Evolutionary conservation across 352 stramenopile genomes (phyloP).

Genomic region (Pythium phragmitis): DNA sequence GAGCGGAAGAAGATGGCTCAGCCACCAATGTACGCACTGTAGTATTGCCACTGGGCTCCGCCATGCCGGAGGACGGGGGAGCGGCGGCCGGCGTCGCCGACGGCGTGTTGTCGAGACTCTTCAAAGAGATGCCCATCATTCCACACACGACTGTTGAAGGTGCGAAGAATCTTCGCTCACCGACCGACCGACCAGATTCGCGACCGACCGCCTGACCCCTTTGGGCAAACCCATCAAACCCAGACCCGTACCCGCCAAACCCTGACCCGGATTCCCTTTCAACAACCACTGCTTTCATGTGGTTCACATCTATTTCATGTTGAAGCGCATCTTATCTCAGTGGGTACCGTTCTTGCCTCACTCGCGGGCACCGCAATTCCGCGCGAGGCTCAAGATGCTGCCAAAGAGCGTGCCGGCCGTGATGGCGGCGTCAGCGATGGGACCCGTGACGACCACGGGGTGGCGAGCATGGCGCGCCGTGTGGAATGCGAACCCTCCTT

Average conservation of each 20-base stretch:
- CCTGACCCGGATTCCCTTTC: neutral
- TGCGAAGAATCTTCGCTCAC: neutral
- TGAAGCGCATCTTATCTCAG: slow-evolving; percentile 3
- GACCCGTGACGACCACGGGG: slow-evolving; percentile 77
- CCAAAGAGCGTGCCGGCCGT: slow-evolving; percentile 79
- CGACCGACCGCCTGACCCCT: neutral
- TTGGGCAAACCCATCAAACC: slow-evolving; percentile 7
- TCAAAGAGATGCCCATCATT: slow-evolving; percentile 9
- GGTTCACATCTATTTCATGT: slow-evolving; percentile 12
- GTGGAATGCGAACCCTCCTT: slow-evolving; percentile 81
- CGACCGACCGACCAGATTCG: neutral
- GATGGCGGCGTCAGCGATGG: slow-evolving; percentile 74
- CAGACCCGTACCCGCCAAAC: neutral
- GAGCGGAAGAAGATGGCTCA: too few relatives aligned
- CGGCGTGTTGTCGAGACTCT: slow-evolving; percentile 6
- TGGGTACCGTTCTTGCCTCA: slow-evolving; percentile 2
- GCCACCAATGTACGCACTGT: neutral
- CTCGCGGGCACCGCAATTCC: slow-evolving; percentile 64
- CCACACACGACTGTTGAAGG: slow-evolving; percentile 9
- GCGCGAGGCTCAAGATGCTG: slow-evolving; percentile 67
- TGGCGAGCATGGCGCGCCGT: slow-evolving; percentile 68
- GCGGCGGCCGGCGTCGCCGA: too few relatives aligned
- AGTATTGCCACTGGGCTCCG: neutral
- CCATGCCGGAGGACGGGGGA: neutral
- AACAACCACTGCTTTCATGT: neutral